Evolutionary conservation across 202 grass and related monocot genomes (phyloP).

Genomic region (Hordeum pubiflorum): DNA sequence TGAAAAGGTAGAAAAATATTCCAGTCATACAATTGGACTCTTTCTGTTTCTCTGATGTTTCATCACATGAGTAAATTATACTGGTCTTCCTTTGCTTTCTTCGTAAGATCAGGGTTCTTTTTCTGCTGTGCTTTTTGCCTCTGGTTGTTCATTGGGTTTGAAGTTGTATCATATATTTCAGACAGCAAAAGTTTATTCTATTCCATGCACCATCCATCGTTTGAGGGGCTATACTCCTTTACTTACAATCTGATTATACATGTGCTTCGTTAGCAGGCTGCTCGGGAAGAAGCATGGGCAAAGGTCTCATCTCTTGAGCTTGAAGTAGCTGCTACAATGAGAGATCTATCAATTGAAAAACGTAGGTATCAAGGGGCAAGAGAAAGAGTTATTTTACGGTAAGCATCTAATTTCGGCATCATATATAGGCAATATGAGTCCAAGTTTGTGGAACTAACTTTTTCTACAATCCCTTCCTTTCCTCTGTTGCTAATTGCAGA

Average conservation of each 20-base stretch:
- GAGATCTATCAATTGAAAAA: constrained; percentile 84
- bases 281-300: constrained; percentile 89
- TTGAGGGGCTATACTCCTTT: constrained; percentile 14
- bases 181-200: background rate
- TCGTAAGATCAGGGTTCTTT: background rate
- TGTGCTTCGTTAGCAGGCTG: constrained; percentile 78
- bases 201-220: background rate
- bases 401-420: constrained; percentile 26
- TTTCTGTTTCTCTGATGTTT: constrained; percentile 4
- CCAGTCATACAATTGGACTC: constrained; percentile 4
- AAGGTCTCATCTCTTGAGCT: constrained; percentile 89
- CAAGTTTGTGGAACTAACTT: constrained; percentile 14
- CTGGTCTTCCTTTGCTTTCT: constrained; percentile 1
- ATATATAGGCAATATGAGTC: background rate
- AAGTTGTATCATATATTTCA: background rate
- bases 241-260: constrained; percentile 43
- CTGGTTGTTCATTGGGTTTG: background rate
- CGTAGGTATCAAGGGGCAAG: constrained; percentile 95
- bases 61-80: background rate
- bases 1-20: constrained; percentile 86
- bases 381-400: constrained; percentile 88
- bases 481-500: constrained; percentile 36
- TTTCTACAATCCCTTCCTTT: constrained; percentile 9
- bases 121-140: background rate
- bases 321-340: constrained; percentile 87